Percentiles rank a stretch among this genome's conserved stretches.
Conservation (phyloP, 106 monocot species). For the Dendrobium nobile region DNA sequence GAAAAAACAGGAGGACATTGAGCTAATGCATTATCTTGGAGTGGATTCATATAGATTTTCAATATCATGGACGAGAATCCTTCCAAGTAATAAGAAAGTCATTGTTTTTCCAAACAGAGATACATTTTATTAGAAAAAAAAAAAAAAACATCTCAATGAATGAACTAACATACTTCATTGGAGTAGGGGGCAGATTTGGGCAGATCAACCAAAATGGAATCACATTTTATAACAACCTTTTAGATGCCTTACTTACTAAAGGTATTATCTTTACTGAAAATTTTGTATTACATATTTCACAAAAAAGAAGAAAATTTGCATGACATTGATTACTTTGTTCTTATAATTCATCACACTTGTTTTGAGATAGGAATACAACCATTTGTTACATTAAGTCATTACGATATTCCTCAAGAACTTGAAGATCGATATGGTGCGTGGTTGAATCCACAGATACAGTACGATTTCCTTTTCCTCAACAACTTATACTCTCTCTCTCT, state of each 20-base stretch:
- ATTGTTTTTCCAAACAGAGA: no score
- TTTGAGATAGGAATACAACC: constrained; percentile 35
- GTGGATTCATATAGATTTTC: constrained; percentile 44
- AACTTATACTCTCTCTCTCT: neutral
- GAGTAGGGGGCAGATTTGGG: constrained; percentile 46
- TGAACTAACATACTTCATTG: no score
- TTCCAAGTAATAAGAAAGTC: constrained; percentile 28
- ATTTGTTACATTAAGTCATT: constrained; percentile 47
- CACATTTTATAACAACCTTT: constrained; percentile 44
- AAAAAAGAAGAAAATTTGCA: no score
- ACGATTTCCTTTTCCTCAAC: no score
- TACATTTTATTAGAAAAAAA: no score
- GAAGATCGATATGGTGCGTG: constrained; percentile 49
- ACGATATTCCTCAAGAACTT: constrained; percentile 46
- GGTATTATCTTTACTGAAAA: constrained; percentile 15
- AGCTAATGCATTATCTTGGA: constrained; percentile 41
- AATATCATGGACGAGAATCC: constrained; percentile 52
- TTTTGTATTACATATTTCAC: no score
- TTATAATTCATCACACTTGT: neutral
- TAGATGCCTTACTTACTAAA: constrained; percentile 32
- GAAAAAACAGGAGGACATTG: constrained; percentile 31
- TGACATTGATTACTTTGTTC: no score
- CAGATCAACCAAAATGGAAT: constrained; percentile 37
- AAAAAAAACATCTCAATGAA: no score
- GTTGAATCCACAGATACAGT: constrained; percentile 39